These are phyloP conservation scores for Colletotrichum musae DNA, from an alignment of 2,329 filamentous ascomycete genomes.

Conservation along the genomic window DNA sequence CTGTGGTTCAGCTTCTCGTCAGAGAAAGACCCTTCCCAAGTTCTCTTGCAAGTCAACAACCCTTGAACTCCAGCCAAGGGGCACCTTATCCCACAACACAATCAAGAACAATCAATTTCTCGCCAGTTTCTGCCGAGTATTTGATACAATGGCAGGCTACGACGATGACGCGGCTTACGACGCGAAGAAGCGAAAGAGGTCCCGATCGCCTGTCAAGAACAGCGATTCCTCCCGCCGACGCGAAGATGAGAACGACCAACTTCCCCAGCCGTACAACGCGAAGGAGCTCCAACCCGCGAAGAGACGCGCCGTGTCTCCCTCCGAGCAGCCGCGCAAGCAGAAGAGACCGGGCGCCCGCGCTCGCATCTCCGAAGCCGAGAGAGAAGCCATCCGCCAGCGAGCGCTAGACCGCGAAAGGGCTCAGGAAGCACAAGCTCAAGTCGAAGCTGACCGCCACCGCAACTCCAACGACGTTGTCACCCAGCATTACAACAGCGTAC, in stretches of 20 bases:
- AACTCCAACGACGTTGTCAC: slow-evolving; percentile 88
- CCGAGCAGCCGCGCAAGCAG: slow-evolving; percentile 72
- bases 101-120: not conserved
- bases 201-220: slow-evolving; percentile 49
- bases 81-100: too few relatives aligned
- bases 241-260: slow-evolving; percentile 56
- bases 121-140: not conserved
- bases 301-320: slow-evolving; percentile 69
- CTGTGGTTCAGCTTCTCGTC: slow-evolving; percentile 26
- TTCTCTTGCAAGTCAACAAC: not conserved
- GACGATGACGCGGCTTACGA: slow-evolving; percentile 50
- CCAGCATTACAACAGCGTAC: slow-evolving; percentile 96
- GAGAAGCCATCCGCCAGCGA: slow-evolving; percentile 76
- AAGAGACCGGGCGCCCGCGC: slow-evolving; percentile 78
- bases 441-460: slow-evolving; percentile 58
- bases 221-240: slow-evolving; percentile 42
- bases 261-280: slow-evolving; percentile 74
- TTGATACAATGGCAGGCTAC: slow-evolving; percentile 42
- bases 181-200: slow-evolving; percentile 58
- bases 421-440: slow-evolving; percentile 53
- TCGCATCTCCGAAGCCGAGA: slow-evolving; percentile 77
- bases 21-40: not conserved
- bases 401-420: slow-evolving; percentile 70
- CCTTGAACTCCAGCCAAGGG: not conserved
- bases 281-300: slow-evolving; percentile 71